These are phyloP conservation scores for Byssoonygena ceratinophila DNA, from an alignment of 2,329 filamentous ascomycete genomes.

Conservation along the genomic window DNA sequence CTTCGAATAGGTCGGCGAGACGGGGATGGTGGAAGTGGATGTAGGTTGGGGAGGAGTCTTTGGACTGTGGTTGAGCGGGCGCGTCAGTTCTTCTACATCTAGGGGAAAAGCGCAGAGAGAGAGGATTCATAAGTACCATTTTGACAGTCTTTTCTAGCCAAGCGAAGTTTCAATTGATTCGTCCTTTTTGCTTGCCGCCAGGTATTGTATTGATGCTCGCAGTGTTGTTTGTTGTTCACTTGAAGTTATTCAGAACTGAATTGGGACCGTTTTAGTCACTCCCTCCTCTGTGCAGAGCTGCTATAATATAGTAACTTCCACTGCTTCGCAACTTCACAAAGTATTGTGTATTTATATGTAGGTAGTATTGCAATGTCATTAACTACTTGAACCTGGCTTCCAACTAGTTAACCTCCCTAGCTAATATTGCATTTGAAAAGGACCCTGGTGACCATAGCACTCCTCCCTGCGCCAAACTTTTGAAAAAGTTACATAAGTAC, in stretches of 20 bases:
- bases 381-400: not conserved
- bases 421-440: not conserved
- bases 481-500: constrained; percentile 2
- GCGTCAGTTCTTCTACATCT: constrained; percentile 8
- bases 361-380: not conserved
- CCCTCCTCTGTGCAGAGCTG: too few species aligned
- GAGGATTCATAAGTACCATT: not conserved
- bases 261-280: too few species aligned
- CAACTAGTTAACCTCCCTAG: not conserved
- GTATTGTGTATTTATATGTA: too few species aligned
- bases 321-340: too few species aligned
- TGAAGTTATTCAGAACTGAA: too few species aligned
- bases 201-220: not conserved
- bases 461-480: constrained; percentile 4
- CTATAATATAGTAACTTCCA: too few species aligned
- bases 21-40: constrained; percentile 41
- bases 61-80: constrained; percentile 29
- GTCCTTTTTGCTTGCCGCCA: not conserved
- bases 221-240: too few species aligned
- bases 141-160: not conserved
- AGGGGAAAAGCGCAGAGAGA: not conserved
- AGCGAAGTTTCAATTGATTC: not conserved
- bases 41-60: constrained; percentile 41
- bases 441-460: not conserved
- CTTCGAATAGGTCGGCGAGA: constrained; percentile 42